These are phyloP conservation scores for Saccharomycopsis olivae DNA, from an alignment of 805 yeast genomes.

Conservation along the genomic window DNA sequence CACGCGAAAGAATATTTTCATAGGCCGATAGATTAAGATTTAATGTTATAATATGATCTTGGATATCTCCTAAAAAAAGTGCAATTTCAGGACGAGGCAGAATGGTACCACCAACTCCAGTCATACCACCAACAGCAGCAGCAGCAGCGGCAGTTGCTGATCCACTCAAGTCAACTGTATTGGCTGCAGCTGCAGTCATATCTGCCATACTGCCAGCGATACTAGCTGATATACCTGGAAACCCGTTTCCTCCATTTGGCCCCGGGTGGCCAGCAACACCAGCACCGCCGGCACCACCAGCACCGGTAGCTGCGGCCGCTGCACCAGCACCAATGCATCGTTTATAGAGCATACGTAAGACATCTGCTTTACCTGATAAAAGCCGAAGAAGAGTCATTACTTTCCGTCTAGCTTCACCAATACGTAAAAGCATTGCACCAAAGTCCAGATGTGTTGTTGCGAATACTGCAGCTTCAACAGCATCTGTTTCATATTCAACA, in stretches of 20 bases:
- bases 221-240: background rate
- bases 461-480: conserved; percentile 73
- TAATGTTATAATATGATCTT: conserved; percentile 95
- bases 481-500: conserved; percentile 53
- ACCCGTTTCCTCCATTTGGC: background rate
- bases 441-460: conserved; percentile 67
- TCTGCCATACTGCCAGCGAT: background rate
- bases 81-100: conserved; percentile 84
- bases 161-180: background rate
- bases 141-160: background rate
- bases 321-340: conserved; percentile 61
- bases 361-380: conserved; percentile 90
- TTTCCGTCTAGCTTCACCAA: conserved; percentile 82
- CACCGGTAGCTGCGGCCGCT: background rate
- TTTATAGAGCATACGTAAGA: conserved; percentile 90
- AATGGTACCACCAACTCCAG: background rate
- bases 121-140: background rate
- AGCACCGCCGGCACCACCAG: background rate
- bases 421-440: conserved; percentile 63
- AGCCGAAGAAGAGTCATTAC: conserved; percentile 90
- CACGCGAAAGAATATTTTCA: conserved; percentile 86
- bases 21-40: conserved; percentile 80
- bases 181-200: background rate
- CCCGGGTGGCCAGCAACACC: background rate
- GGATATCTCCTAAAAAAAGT: conserved; percentile 86